These are phyloP conservation scores for Betula pendula DNA, from an alignment of 306 rosid species.

Conservation along the genomic window DNA sequence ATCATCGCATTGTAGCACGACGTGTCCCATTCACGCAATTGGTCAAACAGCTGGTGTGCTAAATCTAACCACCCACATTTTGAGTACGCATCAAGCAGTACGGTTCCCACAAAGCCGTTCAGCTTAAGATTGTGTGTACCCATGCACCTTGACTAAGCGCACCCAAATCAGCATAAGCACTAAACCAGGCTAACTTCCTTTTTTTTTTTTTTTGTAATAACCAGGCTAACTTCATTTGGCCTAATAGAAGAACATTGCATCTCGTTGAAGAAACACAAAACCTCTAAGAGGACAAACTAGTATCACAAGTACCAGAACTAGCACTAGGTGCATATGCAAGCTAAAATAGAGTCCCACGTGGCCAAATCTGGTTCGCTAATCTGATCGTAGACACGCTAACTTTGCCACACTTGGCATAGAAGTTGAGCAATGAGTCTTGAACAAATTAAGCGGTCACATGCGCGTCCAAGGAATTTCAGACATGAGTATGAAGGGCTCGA, in stretches of 20 bases:
- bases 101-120: conserved; percentile 47
- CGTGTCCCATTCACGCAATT: conserved; percentile 34
- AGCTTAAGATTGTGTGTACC: conserved; percentile 37
- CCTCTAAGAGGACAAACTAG: conserved; percentile 35
- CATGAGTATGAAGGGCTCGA: conserved; percentile 40
- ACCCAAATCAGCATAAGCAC: conserved; percentile 45
- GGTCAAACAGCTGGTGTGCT: conserved; percentile 45
- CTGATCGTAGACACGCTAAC: conserved; percentile 31
- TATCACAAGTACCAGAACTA: conserved; percentile 12
- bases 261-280: conserved; percentile 28
- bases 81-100: conserved; percentile 42
- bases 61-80: conserved; percentile 45
- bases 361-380: conserved; percentile 45
- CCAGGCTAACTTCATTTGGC: conserved; percentile 47
- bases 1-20: conserved; percentile 45
- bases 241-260: conserved; percentile 34
- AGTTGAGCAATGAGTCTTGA: conserved; percentile 40
- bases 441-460: conserved; percentile 49
- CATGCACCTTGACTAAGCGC: conserved; percentile 50
- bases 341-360: conserved; percentile 42
- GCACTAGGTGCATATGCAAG: conserved; percentile 31
- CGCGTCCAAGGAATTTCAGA: conserved; percentile 45
- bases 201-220: no score
- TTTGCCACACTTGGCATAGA: conserved; percentile 45
- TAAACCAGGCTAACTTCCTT: conserved; percentile 40